These are phyloP conservation scores for Oldenlandia corymbosa DNA, from an alignment of 257 asterid species.

Conservation along the genomic window DNA sequence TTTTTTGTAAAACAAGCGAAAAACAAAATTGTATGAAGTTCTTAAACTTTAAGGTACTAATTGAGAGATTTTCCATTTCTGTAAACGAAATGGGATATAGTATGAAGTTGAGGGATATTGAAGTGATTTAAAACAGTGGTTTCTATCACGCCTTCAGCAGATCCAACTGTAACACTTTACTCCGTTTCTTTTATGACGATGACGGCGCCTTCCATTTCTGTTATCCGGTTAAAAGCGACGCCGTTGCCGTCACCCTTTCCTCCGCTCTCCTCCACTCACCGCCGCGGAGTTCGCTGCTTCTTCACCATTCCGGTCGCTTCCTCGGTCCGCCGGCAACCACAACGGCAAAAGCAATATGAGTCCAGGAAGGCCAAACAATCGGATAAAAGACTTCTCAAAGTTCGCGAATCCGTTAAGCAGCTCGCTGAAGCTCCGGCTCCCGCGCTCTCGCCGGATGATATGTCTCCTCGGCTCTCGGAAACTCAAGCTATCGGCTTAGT, in stretches of 20 bases:
- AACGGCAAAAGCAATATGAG: conserved; percentile 31
- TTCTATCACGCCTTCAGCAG: background rate
- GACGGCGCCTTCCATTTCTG: conserved; percentile 40
- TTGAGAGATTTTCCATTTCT: no score
- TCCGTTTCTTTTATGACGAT: conserved; percentile 24
- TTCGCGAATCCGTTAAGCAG: conserved; percentile 64
- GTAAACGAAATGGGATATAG: no score
- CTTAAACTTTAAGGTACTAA: no score
- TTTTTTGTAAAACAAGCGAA: no score
- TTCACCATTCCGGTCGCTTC: conserved; percentile 26
- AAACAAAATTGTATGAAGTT: no score
- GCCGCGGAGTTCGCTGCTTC: conserved; percentile 25
- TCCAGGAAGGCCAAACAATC: conserved; percentile 56
- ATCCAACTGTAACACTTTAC: background rate
- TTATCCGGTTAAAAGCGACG: conserved; percentile 36
- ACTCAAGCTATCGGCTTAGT: conserved; percentile 87
- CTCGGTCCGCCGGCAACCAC: conserved; percentile 32
- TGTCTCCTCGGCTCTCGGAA: conserved; percentile 40
- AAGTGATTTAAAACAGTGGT: no score
- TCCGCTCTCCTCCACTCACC: conserved; percentile 19
- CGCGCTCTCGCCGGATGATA: conserved; percentile 49
- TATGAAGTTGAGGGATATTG: no score
- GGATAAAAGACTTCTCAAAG: conserved; percentile 52
- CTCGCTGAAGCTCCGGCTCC: conserved; percentile 61
- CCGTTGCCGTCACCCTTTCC: conserved; percentile 12